phyloP scores from a whole-genome alignment of 768 basidiomycete genomes.

The Solioccasus polychromus region DNA sequence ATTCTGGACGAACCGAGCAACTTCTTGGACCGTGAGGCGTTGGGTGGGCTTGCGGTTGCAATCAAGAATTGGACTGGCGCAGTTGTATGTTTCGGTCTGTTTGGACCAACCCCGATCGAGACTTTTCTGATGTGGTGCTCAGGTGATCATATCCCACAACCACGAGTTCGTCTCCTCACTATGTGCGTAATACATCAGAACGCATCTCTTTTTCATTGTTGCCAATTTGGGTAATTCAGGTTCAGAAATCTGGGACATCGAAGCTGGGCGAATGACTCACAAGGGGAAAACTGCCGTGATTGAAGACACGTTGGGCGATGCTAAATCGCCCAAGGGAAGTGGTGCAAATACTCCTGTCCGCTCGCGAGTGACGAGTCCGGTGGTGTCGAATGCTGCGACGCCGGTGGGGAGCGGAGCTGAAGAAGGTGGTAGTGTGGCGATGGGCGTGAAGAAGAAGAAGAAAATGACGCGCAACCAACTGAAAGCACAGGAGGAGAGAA shows the following conservation, averaged over 20 bases:
- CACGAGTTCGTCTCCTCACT: constrained; percentile 81
- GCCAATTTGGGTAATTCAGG: constrained; percentile 41
- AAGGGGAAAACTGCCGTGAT: constrained; percentile 85
- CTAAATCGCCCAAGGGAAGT: constrained; percentile 67
- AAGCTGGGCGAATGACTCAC: constrained; percentile 77
- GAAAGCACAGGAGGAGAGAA: constrained; percentile 86
- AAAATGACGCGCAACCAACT: constrained; percentile 86
- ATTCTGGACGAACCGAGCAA: constrained; percentile 91
- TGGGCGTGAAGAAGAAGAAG: constrained; percentile 74
- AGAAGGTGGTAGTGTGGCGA: constrained; percentile 39
- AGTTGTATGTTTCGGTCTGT: constrained; percentile 47
- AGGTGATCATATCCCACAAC: constrained; percentile 97
- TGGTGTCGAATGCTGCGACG: constrained; percentile 67
- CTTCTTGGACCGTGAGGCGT: constrained; percentile 94
- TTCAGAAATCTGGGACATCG: constrained; percentile 94
- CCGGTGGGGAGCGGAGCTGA: constrained; percentile 80
- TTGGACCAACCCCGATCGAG: constrained; percentile 14
- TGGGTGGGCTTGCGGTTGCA: constrained; percentile 92
- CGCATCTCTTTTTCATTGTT: constrained; percentile 7
- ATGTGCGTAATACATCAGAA: constrained; percentile 48
- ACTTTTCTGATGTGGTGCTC: constrained; percentile 14
- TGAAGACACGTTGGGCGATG: constrained; percentile 79
- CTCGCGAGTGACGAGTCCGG: constrained; percentile 69
- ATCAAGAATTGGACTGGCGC: constrained; percentile 95
- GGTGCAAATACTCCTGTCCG: constrained; percentile 67